Evolutionary conservation across 2,329 filamentous ascomycete species (phyloP).

Genomic region (Cadophora sp.): DNA sequence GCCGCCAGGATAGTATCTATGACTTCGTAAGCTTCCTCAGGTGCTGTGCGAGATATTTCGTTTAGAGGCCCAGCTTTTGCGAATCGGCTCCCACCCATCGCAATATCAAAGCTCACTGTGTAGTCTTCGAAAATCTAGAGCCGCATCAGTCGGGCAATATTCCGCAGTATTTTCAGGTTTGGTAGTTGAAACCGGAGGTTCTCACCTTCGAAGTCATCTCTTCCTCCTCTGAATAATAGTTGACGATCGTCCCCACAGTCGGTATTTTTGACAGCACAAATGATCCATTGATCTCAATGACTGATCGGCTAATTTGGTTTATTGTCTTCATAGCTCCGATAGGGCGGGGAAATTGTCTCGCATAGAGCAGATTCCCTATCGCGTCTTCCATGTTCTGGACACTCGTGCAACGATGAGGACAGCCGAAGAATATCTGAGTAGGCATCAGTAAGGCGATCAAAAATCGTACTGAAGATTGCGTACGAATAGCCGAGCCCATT

Average conservation of each 20-base stretch:
- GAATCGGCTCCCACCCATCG: background rate
- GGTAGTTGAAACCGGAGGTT: background rate
- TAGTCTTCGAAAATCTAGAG: background rate
- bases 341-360: background rate
- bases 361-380: slow-evolving; percentile 12
- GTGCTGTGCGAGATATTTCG: background rate
- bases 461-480: background rate
- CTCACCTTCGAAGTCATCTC: background rate
- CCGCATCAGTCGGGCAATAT: background rate
- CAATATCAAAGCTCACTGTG: background rate
- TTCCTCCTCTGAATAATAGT: background rate
- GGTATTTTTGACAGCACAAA: slow-evolving; percentile 12
- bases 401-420: slow-evolving; percentile 25
- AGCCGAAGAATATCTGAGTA: slow-evolving; percentile 28
- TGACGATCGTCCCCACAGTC: background rate
- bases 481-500: slow-evolving; percentile 24
- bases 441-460: background rate
- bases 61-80: background rate
- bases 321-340: slow-evolving; percentile 2
- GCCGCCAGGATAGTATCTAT: background rate
- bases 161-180: background rate
- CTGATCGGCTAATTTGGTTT: slow-evolving; percentile 17
- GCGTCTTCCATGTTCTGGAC: slow-evolving; percentile 25
- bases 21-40: background rate
- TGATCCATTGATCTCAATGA: slow-evolving; percentile 14